Percentiles rank a stretch among this genome's conserved stretches.
phyloP scores from a whole-genome alignment of 148 eudicot species.

The Arbutus unedo region DNA sequence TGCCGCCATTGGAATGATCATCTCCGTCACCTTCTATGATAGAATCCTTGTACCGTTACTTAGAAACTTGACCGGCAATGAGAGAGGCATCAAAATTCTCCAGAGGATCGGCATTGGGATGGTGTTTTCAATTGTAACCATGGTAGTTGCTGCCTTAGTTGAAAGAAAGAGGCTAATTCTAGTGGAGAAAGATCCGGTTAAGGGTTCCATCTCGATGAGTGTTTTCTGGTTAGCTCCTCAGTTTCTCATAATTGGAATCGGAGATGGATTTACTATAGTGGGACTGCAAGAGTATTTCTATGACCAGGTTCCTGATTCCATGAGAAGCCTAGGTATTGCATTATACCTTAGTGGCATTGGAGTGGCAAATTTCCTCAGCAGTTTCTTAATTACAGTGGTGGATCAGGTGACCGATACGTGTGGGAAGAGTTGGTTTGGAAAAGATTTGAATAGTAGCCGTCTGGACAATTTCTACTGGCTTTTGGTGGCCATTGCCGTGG shows the following conservation, averaged over 20 bases:
- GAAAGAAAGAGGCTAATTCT: slow-evolving; percentile 49
- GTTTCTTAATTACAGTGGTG: slow-evolving; percentile 48
- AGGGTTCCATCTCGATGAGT: slow-evolving; percentile 47
- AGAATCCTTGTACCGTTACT: slow-evolving; percentile 48
- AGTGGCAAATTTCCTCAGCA: slow-evolving; percentile 54
- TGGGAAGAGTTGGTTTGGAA: slow-evolving; percentile 65
- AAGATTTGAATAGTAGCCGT: slow-evolving; percentile 42
- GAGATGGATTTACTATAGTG: slow-evolving; percentile 60
- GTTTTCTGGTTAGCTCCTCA: slow-evolving; percentile 70
- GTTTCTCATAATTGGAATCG: slow-evolving; percentile 49
- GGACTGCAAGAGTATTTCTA: slow-evolving; percentile 76
- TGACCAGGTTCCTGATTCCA: slow-evolving; percentile 77
- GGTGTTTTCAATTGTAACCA: slow-evolving; percentile 40
- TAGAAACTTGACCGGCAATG: slow-evolving; percentile 41
- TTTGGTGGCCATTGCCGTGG: slow-evolving; percentile 29
- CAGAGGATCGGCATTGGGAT: slow-evolving; percentile 74
- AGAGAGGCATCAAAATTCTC: slow-evolving; percentile 59
- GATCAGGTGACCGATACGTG: slow-evolving; percentile 39
- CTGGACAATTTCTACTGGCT: slow-evolving; percentile 42
- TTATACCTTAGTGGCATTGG: slow-evolving; percentile 70
- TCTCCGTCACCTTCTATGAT: slow-evolving; percentile 51
- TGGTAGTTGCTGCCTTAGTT: slow-evolving; percentile 57
- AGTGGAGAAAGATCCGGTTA: slow-evolving; percentile 29
- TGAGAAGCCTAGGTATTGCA: slow-evolving; percentile 70
- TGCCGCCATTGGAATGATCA: slow-evolving; percentile 57